Base-by-base conservation (phyloP, 163 green algal species). In the Coccomyxa subellipsoidea region DNA sequence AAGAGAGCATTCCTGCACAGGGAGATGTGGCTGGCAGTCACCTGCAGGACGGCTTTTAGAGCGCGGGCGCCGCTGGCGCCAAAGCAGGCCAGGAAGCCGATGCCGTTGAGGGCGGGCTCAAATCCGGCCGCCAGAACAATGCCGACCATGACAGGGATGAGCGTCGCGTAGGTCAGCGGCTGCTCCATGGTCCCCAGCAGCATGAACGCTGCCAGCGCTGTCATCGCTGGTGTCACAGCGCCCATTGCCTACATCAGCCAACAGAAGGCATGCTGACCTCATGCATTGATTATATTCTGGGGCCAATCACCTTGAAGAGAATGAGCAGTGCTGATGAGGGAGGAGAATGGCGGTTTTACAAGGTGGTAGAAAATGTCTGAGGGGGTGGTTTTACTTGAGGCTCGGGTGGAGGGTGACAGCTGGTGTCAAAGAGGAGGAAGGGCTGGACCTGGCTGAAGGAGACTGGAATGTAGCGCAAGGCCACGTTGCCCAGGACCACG, bases 201-300 rank as follows among this genome's bases (percentile, higher is more conserved):
- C 2, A 92, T 0, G 47, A 90, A 86, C 0, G 90, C 87, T 37
- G 98, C 88, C 7, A 92, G 73, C 15, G 96, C 96, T 25, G 96
- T 99, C 87, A 98, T 98, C 78, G 95, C 93, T 2, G 96, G 96
- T 3, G 96, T 98, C 3, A 94, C 98, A 8, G 95, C 92, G 0
- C 96, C 96, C 40, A 99, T 95, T 7, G 96, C 96, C 89, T 93
- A 90, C 81, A 82, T 8, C 47, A 59, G 47, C 47, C 47, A 59
- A 18, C 47, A 59, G 4, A 59, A 59, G 4, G 47, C 47, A 59
- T 59, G 47, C 47, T 59, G n/a, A n/a, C n/a, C n/a, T n/a, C n/a
- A n/a, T n/a, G n/a, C n/a, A n/a, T n/a, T n/a, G n/a, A n/a, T n/a
- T n/a, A n/a, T n/a, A n/a, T n/a, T n/a, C n/a, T n/a, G n/a, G n/a